Evolutionary conservation across 768 basidiomycete genomes (phyloP), one percentile per base, ranked within the genome.

Genomic region (Crucibulum laeve): DNA sequence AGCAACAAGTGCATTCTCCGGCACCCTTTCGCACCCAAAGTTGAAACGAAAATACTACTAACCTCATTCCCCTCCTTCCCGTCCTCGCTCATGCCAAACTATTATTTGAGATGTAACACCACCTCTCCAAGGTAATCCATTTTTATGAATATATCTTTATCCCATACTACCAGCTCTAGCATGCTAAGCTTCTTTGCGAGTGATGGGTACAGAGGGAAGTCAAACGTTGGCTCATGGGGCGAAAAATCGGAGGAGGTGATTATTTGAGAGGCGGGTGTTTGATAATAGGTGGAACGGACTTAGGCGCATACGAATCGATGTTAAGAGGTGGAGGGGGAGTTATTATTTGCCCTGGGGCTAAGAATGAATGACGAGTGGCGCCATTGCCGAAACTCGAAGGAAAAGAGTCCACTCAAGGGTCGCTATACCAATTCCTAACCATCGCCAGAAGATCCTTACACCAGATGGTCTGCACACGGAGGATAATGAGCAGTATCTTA

Each of bases 81-180:
- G 30, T 48, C 70, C 45, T 44, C 51, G 15, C 42, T 44, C 28
- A 54, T 52, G 11, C 46, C 42, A 44, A 93, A 96, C 91, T 91
- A 95, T 25, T 88, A 80, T 15, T 83, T 82, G n/a, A 95, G 58
- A 0, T 80, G 77, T 5, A 97, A 51, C 0, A 84, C 77, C 4
- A 79, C 76, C 62, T 99, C 95, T 13, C 96, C 96, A 13, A 99
- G 74, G 60, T 96, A 99, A 35, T 97, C 95, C 67, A 93, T 37
- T n/a, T n/a, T 96, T 55, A 74, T 78, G 54, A 92, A 60, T 51
- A 89, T 69, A 62, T 97, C 94, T 68, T 86, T 92, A 64, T 94
- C 93, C 94, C 95, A 99, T 0, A 93, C 74, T 10, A 96, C 83
- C 25, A 91, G 69, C 62, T 97, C 93, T 32, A 97, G 53, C 1